Conservation (phyloP, 2,329 filamentous ascomycete species). For the Diatrype stigma region DNA sequence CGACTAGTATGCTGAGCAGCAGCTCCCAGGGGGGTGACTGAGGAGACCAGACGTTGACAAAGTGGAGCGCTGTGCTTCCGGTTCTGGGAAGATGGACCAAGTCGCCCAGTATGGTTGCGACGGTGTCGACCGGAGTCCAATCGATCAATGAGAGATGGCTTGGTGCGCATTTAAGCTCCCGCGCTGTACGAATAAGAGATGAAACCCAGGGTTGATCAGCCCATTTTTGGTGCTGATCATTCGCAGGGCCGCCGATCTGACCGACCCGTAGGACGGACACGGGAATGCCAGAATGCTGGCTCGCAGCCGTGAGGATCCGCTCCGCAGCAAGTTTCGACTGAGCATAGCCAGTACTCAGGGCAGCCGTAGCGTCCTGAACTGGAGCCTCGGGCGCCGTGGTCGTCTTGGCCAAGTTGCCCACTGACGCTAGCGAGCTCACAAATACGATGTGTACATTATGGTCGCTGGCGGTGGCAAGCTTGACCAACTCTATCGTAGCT, state of each 20-base stretch:
- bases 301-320: constrained; percentile 7
- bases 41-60: no score
- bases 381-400: constrained; percentile 10
- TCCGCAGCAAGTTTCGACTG: constrained; percentile 17
- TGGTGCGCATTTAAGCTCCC: constrained; percentile 7
- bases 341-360: constrained; percentile 12
- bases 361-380: constrained; percentile 6
- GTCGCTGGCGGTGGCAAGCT: constrained; percentile 7
- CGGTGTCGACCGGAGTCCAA: constrained; percentile 12
- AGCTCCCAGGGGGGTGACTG: no score
- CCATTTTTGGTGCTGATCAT: constrained; percentile 1
- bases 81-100: background rate
- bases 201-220: constrained; percentile 15
- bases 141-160: constrained; percentile 5
- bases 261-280: constrained; percentile 12
- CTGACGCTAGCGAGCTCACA: constrained; percentile 20
- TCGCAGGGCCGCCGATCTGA: constrained; percentile 10
- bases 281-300: constrained; percentile 2
- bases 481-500: constrained; percentile 10
- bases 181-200: constrained; percentile 9
- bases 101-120: constrained; percentile 1
- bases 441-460: constrained; percentile 15
- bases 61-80: no score
- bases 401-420: constrained; percentile 7
- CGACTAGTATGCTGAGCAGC: no score